These are phyloP conservation scores for Penicillium atrosanguineum DNA, from an alignment of 495 filamentous ascomycete species.

Conservation along the genomic window DNA sequence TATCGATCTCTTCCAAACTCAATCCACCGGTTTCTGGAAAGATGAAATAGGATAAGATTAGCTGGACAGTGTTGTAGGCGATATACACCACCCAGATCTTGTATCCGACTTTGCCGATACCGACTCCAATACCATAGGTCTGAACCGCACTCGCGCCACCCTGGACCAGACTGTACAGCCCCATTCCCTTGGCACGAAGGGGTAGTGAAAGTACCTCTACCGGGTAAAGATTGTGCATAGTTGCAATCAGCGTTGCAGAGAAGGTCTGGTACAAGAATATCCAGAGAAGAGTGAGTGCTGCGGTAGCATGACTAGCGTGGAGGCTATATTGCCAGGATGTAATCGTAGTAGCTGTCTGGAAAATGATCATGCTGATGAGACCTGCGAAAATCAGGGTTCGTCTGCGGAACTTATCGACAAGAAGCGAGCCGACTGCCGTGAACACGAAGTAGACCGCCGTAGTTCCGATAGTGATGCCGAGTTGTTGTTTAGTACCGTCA, in stretches of 20 bases:
- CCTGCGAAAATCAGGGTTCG: conserved; percentile 38
- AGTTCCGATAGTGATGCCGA: conserved; percentile 38
- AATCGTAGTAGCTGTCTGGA: conserved; percentile 39
- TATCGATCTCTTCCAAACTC: conserved; percentile 43
- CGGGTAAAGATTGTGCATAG: conserved; percentile 46
- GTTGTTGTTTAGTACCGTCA: conserved; percentile 23
- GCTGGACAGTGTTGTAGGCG: conserved; percentile 40
- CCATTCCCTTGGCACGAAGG: conserved; percentile 45
- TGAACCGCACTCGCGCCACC: conserved; percentile 37
- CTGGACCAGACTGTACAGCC: conserved; percentile 40
- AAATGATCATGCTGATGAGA: conserved; percentile 35
- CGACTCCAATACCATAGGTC: conserved; percentile 41
- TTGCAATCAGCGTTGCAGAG: conserved; percentile 37
- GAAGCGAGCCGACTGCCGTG: conserved; percentile 33
- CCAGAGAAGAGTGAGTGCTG: conserved; percentile 37
- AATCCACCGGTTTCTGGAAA: conserved; percentile 41
- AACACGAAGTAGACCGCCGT: conserved; percentile 42
- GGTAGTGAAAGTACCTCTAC: conserved; percentile 37
- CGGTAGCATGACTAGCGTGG: conserved; percentile 18
- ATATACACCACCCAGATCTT: conserved; percentile 48
- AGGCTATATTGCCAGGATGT: conserved; percentile 39
- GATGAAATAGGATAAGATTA: conserved; percentile 38
- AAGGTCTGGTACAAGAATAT: conserved; percentile 44
- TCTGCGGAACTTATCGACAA: conserved; percentile 38
- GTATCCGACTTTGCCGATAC: conserved; percentile 40